These are phyloP conservation scores for Parathielavia hyrcaniae DNA, from an alignment of 495 filamentous ascomycete species.

Conservation along the genomic window DNA sequence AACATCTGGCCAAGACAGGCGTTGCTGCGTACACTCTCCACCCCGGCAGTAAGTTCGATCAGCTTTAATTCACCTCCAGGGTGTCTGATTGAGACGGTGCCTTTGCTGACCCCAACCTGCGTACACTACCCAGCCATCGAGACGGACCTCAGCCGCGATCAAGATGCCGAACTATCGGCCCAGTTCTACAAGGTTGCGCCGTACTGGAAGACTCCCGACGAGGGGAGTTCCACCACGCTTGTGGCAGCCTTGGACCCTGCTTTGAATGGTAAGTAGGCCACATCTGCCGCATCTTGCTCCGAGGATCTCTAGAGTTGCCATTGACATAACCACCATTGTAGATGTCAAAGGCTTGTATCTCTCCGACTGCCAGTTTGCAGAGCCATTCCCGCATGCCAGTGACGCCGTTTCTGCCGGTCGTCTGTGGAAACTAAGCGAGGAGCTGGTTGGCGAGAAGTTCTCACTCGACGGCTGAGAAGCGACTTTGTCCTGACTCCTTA, in stretches of 20 bases:
- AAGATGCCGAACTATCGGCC: conserved; percentile 34
- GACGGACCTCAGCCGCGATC: conserved; percentile 39
- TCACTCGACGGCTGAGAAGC: conserved; percentile 4
- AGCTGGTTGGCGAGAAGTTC: conserved; percentile 44
- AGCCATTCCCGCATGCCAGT: conserved; percentile 20
- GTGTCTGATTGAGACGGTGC: not conserved
- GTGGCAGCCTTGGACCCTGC: conserved; percentile 53
- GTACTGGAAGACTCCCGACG: conserved; percentile 47
- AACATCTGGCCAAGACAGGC: conserved; percentile 30
- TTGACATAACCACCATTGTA: conserved; percentile 19
- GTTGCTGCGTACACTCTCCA: conserved; percentile 43
- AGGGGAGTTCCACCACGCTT: conserved; percentile 53
- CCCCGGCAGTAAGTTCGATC: conserved; percentile 40
- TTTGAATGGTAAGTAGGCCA: conserved; percentile 34
- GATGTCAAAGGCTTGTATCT: conserved; percentile 38
- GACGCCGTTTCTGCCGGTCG: conserved; percentile 42
- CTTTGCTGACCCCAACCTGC: conserved; percentile 4
- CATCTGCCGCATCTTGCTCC: too few species aligned
- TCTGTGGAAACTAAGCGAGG: conserved; percentile 48
- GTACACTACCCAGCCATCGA: conserved; percentile 24
- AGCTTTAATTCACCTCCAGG: not conserved
- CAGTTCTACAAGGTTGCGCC: conserved; percentile 35
- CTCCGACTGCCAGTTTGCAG: conserved; percentile 37
- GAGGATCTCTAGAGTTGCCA: not conserved
- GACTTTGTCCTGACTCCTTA: too few species aligned